phyloP scores from a whole-genome alignment of 2,329 filamentous ascomycete genomes.

The Cercospora sp. region DNA sequence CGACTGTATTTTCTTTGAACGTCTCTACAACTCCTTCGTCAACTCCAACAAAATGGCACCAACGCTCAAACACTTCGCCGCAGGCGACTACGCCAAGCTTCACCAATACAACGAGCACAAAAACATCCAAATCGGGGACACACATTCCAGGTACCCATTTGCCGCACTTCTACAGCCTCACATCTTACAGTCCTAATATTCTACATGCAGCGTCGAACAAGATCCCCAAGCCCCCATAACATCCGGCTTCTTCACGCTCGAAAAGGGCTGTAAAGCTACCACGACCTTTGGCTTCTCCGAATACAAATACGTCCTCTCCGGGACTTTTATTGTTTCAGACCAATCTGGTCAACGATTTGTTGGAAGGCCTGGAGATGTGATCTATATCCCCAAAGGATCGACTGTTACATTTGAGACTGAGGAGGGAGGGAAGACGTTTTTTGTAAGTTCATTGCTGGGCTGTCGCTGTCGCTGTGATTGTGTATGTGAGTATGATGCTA shows the following conservation, averaged over 20 bases:
- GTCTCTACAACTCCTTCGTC: background rate
- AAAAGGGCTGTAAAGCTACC: slow-evolving; percentile 4
- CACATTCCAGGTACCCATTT: background rate
- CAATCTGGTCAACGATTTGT: background rate
- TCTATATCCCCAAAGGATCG: slow-evolving; percentile 1
- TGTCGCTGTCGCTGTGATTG: too few relatives aligned
- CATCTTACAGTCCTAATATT: background rate
- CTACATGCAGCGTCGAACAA: background rate
- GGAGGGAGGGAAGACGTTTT: slow-evolving; percentile 7
- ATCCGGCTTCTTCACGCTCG: slow-evolving; percentile 5
- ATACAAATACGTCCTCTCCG: slow-evolving; percentile 4
- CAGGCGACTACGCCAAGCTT: background rate
- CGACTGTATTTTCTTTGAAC: background rate
- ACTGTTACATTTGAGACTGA: slow-evolving; percentile 10
- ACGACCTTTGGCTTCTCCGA: slow-evolving; percentile 5
- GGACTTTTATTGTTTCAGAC: slow-evolving; percentile 5
- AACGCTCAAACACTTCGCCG: slow-evolving; percentile 5
- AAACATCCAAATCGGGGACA: slow-evolving; percentile 4
- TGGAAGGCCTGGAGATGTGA: slow-evolving; percentile 1
- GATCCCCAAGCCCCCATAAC: background rate
- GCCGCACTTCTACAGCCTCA: background rate
- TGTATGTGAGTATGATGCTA: too few relatives aligned
- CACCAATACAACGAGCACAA: slow-evolving; percentile 11
- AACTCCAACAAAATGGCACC: background rate
- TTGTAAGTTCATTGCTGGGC: background rate